Evolutionary conservation across 2,329 filamentous ascomycete species (phyloP).

Genomic region (Colletotrichum eleusines): DNA sequence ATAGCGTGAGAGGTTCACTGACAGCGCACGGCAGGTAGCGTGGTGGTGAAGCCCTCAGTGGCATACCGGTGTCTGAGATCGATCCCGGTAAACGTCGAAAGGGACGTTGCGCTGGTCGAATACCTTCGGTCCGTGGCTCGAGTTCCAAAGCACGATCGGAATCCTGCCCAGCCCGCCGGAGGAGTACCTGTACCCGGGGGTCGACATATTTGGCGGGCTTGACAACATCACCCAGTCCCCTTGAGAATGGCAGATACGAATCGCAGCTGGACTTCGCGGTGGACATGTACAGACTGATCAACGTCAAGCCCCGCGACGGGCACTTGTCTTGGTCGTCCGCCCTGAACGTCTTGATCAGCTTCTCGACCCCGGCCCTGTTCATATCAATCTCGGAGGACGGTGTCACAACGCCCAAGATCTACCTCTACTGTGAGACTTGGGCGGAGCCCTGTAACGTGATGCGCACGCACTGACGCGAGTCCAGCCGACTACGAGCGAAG

Average conservation of each 20-base stretch:
- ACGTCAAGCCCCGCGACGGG: conserved; percentile 35
- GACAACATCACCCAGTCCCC: conserved; percentile 40
- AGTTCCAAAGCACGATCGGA: conserved; percentile 44
- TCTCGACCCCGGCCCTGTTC: conserved; percentile 32
- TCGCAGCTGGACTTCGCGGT: conserved; percentile 41
- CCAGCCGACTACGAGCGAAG: conserved; percentile 37
- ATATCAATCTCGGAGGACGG: conserved; percentile 43
- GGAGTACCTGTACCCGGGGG: conserved; percentile 43
- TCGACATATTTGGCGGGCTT: conserved; percentile 44
- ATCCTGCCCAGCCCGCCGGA: conserved; percentile 42
- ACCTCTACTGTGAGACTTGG: conserved; percentile 28
- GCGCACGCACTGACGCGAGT: background rate
- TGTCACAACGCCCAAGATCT: conserved; percentile 33
- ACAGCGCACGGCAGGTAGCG: background rate
- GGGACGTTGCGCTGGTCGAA: conserved; percentile 37
- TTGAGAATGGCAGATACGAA: conserved; percentile 37
- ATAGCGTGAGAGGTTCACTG: background rate
- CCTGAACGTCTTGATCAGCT: conserved; percentile 17
- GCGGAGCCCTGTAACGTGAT: background rate
- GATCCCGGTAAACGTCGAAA: conserved; percentile 38
- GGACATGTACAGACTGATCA: conserved; percentile 42
- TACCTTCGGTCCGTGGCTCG: conserved; percentile 42
- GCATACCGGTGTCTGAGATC: conserved; percentile 43
- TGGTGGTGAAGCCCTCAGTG: conserved; percentile 39
- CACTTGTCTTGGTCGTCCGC: too few species aligned